A percentile compares a stretch with the other conserved stretches of the same genome.
These are phyloP conservation scores for Nymphaea thermarum DNA, from an alignment of 164 flowering plant species.

Conservation along the genomic window DNA sequence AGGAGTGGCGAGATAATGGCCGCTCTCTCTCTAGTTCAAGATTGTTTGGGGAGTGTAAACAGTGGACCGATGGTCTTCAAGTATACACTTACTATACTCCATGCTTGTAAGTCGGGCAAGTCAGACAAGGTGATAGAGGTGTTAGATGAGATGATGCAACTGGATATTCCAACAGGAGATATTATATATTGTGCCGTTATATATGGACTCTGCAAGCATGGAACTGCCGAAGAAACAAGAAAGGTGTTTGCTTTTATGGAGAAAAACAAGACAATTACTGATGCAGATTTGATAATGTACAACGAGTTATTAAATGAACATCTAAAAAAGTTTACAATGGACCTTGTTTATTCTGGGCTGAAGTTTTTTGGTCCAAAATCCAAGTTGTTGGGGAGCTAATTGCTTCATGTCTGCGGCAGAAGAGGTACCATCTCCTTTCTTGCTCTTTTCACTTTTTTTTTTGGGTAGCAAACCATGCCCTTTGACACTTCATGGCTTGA, in stretches of 20 bases:
- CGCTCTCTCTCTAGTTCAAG: slow-evolving; percentile 66
- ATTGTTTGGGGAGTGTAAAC: slow-evolving; percentile 58
- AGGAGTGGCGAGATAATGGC: slow-evolving; percentile 62
- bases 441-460: too few relatives aligned
- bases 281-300: slow-evolving; percentile 52
- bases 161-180: slow-evolving; percentile 42
- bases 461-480: too few relatives aligned
- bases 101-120: slow-evolving; percentile 49
- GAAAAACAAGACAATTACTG: slow-evolving; percentile 46
- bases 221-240: slow-evolving; percentile 72
- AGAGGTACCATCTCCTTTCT: too few relatives aligned
- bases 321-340: slow-evolving; percentile 69
- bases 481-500: too few relatives aligned
- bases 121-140: slow-evolving; percentile 67
- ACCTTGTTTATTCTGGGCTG: slow-evolving; percentile 56
- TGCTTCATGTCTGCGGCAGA: too few relatives aligned
- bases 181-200: slow-evolving; percentile 55
- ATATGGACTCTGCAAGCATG: slow-evolving; percentile 74
- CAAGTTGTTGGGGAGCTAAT: slow-evolving; percentile 30
- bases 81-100: slow-evolving; percentile 55
- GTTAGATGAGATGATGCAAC: slow-evolving; percentile 66
- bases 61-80: slow-evolving; percentile 81
- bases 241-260: slow-evolving; percentile 51
- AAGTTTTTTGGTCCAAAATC: slow-evolving; percentile 73
- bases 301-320: slow-evolving; percentile 77